These are phyloP conservation scores for Pseudogymnoascus sp. DNA, from an alignment of 2,329 filamentous ascomycete genomes.

Conservation along the genomic window DNA sequence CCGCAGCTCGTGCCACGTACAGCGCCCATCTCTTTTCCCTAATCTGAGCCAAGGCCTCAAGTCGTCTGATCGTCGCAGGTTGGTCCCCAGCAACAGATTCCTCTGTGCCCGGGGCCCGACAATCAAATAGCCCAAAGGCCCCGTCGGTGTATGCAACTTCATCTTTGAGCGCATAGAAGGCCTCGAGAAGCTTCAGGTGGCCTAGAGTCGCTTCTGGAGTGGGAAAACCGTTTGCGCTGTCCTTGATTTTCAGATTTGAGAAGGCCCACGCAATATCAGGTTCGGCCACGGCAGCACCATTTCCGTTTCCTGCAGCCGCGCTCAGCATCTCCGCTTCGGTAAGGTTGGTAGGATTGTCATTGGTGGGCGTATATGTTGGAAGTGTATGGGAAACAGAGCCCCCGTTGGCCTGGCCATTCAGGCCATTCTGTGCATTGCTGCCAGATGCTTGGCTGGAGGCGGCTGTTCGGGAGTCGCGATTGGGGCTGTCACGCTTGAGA, in stretches of 20 bases:
- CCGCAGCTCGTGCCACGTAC: slow-evolving; percentile 60
- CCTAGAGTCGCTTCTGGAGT: slow-evolving; percentile 55
- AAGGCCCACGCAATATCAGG: slow-evolving; percentile 27
- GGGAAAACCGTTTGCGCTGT: slow-evolving; percentile 29
- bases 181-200: slow-evolving; percentile 66
- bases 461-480: neutral
- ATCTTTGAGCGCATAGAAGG: slow-evolving; percentile 60
- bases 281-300: neutral
- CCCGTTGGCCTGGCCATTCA: neutral
- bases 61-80: slow-evolving; percentile 31
- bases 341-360: neutral
- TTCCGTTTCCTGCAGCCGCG: neutral
- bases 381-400: neutral
- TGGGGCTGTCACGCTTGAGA: neutral
- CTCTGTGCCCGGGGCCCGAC: slow-evolving; percentile 10
- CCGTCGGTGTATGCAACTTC: slow-evolving; percentile 59
- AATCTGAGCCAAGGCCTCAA: slow-evolving; percentile 43
- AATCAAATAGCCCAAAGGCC: slow-evolving; percentile 56
- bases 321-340: neutral
- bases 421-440: neutral
- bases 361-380: neutral
- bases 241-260: slow-evolving; percentile 32
- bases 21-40: slow-evolving; percentile 69
- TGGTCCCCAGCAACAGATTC: slow-evolving; percentile 20
- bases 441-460: neutral